These are phyloP conservation scores for Diutina mesorugosa DNA, from an alignment of 1,139 yeast genomes.

Conservation along the genomic window DNA sequence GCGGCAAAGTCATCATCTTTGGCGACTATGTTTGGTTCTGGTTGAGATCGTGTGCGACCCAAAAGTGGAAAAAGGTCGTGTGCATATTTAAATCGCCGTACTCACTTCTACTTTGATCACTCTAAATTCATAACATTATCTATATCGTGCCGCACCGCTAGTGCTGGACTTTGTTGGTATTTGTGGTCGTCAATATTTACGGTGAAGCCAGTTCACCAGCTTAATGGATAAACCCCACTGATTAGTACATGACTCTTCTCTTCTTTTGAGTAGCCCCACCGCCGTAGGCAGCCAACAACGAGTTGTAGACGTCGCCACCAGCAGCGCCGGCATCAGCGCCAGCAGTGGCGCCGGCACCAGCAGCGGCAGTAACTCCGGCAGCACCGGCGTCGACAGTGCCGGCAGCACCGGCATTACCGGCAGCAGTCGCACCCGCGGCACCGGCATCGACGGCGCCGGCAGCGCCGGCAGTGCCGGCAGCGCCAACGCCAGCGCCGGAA, in stretches of 20 bases:
- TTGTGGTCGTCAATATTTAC: no score
- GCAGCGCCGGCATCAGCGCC: background rate
- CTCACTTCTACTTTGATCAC: no score
- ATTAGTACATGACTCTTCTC: conserved; percentile 1
- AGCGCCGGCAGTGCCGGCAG: background rate
- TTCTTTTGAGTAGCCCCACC: background rate
- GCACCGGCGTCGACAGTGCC: background rate
- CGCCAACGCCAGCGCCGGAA: background rate
- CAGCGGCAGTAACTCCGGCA: background rate
- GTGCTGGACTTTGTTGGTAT: background rate
- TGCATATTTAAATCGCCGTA: no score
- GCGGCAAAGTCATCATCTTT: no score
- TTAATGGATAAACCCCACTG: no score
- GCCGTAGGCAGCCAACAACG: conserved; percentile 1
- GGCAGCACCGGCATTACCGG: background rate
- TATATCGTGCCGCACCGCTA: background rate
- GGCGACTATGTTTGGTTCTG: no score
- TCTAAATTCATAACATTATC: background rate
- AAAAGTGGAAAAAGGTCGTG: no score
- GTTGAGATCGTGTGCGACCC: no score
- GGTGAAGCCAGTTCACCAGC: background rate
- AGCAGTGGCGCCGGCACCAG: background rate
- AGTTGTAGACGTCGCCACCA: background rate
- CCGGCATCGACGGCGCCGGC: background rate
- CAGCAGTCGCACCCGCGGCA: background rate